Percentiles rank a stretch among this genome's conserved stretches.
Evolutionary conservation across 1,139 yeast species (phyloP).

Genomic region (Sugiyamaella castrensis): DNA sequence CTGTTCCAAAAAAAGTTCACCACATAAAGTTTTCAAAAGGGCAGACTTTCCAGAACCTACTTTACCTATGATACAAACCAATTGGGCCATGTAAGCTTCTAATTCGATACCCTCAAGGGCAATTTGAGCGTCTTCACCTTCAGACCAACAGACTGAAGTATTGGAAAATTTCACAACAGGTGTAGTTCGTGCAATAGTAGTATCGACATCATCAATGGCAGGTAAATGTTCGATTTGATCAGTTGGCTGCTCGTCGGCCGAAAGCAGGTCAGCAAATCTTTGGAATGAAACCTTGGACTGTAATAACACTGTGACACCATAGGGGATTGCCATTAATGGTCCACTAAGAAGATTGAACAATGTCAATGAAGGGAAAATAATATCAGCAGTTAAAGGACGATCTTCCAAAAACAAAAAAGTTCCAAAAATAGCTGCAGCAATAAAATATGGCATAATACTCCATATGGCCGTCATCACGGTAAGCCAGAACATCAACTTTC

Average conservation of each 20-base stretch:
- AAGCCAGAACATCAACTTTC: constrained; percentile 41
- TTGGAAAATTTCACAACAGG: constrained; percentile 37
- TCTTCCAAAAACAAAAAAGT: constrained; percentile 41
- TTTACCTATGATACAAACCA: constrained; percentile 70
- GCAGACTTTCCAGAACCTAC: constrained; percentile 82
- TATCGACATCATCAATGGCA: constrained; percentile 41
- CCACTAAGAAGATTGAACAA: constrained; percentile 46
- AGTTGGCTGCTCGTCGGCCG: constrained; percentile 43
- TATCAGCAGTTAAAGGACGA: constrained; percentile 60
- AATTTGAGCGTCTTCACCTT: constrained; percentile 40
- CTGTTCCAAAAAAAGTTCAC: constrained; percentile 52
- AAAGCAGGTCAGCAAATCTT: constrained; percentile 54
- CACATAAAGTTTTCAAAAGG: constrained; percentile 57
- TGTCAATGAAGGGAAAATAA: constrained; percentile 68
- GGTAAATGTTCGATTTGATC: constrained; percentile 9
- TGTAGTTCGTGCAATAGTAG: constrained; percentile 42
- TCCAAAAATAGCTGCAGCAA: constrained; percentile 63
- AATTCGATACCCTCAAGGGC: constrained; percentile 48
- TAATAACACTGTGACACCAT: constrained; percentile 47
- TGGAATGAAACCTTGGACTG: constrained; percentile 59
- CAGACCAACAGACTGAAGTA: constrained; percentile 37
- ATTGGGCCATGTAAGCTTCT: constrained; percentile 53
- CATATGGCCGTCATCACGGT: constrained; percentile 55
- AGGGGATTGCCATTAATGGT: constrained; percentile 50
- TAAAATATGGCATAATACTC: constrained; percentile 63